Evolutionary conservation across 208 protist genomes (phyloP).

Genomic region (Leishmania braziliensis): DNA sequence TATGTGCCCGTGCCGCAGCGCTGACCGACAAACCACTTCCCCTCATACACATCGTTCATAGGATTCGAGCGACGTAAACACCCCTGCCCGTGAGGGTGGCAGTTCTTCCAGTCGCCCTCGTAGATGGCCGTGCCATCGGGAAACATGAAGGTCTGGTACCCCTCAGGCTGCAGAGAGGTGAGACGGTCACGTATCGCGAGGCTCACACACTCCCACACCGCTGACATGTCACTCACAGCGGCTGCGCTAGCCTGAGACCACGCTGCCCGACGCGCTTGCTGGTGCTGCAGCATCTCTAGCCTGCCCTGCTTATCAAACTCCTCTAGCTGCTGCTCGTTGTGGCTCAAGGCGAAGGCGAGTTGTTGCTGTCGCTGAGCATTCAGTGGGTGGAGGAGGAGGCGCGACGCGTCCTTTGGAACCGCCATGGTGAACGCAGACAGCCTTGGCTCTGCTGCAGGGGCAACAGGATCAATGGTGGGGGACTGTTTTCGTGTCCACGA

Average conservation of each 20-base stretch:
- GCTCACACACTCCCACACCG: slow-evolving; percentile 52
- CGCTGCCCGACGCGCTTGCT: slow-evolving; percentile 58
- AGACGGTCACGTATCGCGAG: slow-evolving; percentile 64
- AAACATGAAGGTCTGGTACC: slow-evolving; percentile 84
- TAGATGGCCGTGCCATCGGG: slow-evolving; percentile 80
- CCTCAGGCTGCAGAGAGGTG: slow-evolving; percentile 61
- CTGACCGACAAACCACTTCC: slow-evolving; percentile 85
- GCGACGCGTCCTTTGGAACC: slow-evolving; percentile 43
- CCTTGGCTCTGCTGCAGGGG: neutral
- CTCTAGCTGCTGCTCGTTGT: slow-evolving; percentile 38
- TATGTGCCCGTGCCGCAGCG: slow-evolving; percentile 75
- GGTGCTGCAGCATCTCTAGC: slow-evolving; percentile 42
- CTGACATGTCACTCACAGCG: slow-evolving; percentile 35
- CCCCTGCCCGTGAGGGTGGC: slow-evolving; percentile 84
- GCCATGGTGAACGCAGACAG: slow-evolving; percentile 17
- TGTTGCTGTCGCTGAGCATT: slow-evolving; percentile 43
- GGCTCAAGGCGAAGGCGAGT: slow-evolving; percentile 38
- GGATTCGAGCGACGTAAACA: slow-evolving; percentile 45
- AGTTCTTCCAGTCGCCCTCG: slow-evolving; percentile 91
- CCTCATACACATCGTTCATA: slow-evolving; percentile 83
- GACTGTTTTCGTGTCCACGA: neutral
- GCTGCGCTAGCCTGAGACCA: slow-evolving; percentile 45
- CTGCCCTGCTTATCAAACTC: slow-evolving; percentile 44
- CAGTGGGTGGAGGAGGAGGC: slow-evolving; percentile 52
- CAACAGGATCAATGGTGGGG: neutral